Conservation (phyloP, 768 basidiomycete species). For the Termitomyces sp. region DNA sequence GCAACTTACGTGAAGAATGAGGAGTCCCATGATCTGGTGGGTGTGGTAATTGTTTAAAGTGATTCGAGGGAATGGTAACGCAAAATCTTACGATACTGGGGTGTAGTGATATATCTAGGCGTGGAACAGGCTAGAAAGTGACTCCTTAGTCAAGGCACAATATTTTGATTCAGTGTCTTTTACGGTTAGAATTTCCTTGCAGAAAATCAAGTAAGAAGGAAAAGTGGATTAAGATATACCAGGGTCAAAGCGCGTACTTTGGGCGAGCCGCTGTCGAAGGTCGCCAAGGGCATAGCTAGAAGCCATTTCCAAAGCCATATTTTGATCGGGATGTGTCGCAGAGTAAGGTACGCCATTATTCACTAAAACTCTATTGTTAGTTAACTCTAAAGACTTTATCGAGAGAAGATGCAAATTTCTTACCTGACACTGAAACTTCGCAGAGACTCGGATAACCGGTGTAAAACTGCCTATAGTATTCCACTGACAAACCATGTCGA, state of each 20-base stretch:
- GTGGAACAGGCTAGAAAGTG: background rate
- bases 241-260: background rate
- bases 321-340: background rate
- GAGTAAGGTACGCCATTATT: background rate
- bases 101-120: background rate
- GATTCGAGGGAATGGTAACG: background rate
- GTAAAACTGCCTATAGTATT: background rate
- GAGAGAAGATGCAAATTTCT: background rate
- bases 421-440: constrained; percentile 1
- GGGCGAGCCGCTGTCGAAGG: background rate
- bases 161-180: background rate
- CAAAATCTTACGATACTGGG: background rate
- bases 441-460: background rate
- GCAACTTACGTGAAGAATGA: background rate
- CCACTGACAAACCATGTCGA: background rate
- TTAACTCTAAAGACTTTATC: background rate
- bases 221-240: background rate
- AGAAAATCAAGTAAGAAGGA: background rate
- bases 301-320: background rate
- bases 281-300: background rate
- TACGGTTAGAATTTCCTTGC: background rate
- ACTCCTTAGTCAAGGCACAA: background rate
- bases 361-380: background rate
- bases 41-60: background rate
- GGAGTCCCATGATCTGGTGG: background rate